A percentile compares a stretch with the other conserved stretches of the same genome.
phyloP scores from a whole-genome alignment of 331 rosid species.

The Acacia pycnantha region DNA sequence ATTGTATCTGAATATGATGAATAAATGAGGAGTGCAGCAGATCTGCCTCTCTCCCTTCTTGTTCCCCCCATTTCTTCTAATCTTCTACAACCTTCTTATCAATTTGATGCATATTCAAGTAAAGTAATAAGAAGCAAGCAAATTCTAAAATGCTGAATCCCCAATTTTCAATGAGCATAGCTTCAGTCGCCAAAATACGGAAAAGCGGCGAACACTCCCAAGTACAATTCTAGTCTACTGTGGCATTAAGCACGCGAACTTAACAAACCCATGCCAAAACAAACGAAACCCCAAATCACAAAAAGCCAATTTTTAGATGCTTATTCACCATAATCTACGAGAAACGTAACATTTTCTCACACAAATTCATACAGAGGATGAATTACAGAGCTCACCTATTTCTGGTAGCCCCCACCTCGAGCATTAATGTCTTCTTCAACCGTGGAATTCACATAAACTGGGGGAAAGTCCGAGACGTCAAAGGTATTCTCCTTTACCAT shows the following conservation, averaged over 20 bases:
- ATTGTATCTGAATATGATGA: too few relatives aligned
- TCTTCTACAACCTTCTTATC: too few relatives aligned
- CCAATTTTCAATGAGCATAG: not conserved
- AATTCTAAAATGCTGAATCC: not conserved
- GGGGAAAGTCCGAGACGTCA: slow-evolving; percentile 61
- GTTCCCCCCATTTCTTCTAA: too few relatives aligned
- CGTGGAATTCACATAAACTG: slow-evolving; percentile 52
- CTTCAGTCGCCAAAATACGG: not conserved
- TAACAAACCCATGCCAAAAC: not conserved
- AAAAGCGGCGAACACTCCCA: not conserved
- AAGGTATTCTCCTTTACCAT: slow-evolving; percentile 58
- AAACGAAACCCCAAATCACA: too few relatives aligned
- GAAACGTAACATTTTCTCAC: not conserved
- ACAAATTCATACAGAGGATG: not conserved
- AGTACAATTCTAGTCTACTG: not conserved
- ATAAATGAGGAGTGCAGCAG: too few relatives aligned
- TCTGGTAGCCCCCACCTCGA: slow-evolving; percentile 86
- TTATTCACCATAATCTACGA: not conserved
- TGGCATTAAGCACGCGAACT: not conserved
- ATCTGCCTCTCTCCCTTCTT: too few relatives aligned
- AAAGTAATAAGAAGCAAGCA: not conserved
- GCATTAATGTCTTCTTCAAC: slow-evolving; percentile 71
- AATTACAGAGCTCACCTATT: slow-evolving; percentile 26
- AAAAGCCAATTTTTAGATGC: not conserved
- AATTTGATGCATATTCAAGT: not conserved